Evolutionary conservation across 495 filamentous ascomycete genomes (phyloP), one percentile per base, ranked within the genome.

Genomic region (Aspergillus kassunensis): DNA sequence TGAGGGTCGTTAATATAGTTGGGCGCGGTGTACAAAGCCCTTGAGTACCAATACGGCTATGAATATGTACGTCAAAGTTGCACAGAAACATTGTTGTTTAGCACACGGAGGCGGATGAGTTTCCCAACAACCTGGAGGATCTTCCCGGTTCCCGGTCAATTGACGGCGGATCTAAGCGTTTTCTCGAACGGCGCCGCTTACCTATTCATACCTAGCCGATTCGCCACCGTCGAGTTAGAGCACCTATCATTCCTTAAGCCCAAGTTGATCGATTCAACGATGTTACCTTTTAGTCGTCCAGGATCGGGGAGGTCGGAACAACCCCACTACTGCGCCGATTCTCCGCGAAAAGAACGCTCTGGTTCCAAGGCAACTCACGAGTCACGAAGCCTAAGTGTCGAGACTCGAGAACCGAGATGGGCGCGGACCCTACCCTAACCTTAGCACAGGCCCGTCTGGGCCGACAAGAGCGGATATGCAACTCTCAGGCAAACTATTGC

Each of bases 321-420:
- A 23, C n/a, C 27, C 12, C 40, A 37, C 21, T 52, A 16, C 21
- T 52, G 11, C 20, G 15, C 21, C 34, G 45, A 39, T 29, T 52
- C 23, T 12, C 29, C 27, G 37, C 12, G 3, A 3, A 10, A 16
- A 7, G 18, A 6, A n/a, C 30, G 29, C 27, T 29, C 18, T 34
- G 10, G 37, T 31, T 27, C 20, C 21, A 13, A n/a, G 30, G 24
- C 18, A 39, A 36, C 13, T 9, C 20, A 36, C 25, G 23, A 44
- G 6, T 9, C 20, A 36, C 25, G 23, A 44, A 30, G 27, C 39
- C 39, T 24, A 44, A 36, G 42, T 35, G 23, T 46, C 46, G 33
- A 27, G 24, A 27, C 42, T 21, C 42, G 51, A 27, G 24, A 27
- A 43, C 30, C 42, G 51, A 41, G 41, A 45, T 37, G 31, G 21